phyloP scores from a whole-genome alignment of 2,329 filamentous ascomycete species.

The Aspergillus japonicus region DNA sequence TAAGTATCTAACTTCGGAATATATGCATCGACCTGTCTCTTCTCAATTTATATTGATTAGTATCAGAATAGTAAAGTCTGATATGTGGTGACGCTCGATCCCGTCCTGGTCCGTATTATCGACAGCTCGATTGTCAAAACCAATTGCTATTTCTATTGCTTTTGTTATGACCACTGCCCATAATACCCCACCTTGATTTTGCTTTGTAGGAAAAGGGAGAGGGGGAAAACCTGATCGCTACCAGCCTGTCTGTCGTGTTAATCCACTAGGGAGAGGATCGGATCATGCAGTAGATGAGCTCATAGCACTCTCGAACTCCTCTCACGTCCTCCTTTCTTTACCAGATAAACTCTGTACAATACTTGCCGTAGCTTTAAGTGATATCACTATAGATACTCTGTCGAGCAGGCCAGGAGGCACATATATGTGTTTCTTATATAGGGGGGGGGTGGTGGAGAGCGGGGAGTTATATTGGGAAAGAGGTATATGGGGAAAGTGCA shows the following conservation, averaged over 20 bases:
- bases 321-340: not conserved
- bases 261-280: not conserved
- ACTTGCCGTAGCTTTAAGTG: not conserved
- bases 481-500: not conserved
- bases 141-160: not conserved
- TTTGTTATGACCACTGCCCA: not conserved
- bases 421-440: not conserved
- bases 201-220: not conserved
- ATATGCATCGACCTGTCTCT: too few relatives aligned
- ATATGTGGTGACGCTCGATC: too few relatives aligned
- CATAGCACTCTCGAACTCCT: not conserved
- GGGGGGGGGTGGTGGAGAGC: not conserved
- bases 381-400: not conserved
- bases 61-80: too few relatives aligned
- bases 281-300: not conserved
- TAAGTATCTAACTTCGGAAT: too few relatives aligned
- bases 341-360: not conserved
- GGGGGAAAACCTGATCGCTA: not conserved
- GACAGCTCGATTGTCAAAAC: too few relatives aligned
- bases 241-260: not conserved
- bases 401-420: not conserved
- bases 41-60: too few relatives aligned
- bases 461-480: not conserved
- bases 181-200: not conserved
- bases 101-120: too few relatives aligned